Conservation (phyloP, 371 early-diverging fungal species). For the Rhizopus sp. region DNA sequence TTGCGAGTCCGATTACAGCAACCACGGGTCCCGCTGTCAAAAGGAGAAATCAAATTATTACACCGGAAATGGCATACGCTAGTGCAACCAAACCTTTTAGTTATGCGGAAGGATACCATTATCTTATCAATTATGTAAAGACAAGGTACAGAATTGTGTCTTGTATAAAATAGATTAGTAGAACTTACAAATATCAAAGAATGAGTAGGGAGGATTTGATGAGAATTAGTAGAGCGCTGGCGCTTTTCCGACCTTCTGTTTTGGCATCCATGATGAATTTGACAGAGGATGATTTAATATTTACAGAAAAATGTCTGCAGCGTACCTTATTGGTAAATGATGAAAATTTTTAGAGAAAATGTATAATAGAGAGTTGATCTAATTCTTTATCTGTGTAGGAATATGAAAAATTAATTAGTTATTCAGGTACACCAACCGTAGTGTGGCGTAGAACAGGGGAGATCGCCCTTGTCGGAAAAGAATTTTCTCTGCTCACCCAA, state of each 20-base stretch:
- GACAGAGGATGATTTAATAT: conserved; percentile 88
- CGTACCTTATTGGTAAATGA: conserved; percentile 21
- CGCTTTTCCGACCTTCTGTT: conserved; percentile 89
- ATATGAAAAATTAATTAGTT: conserved; percentile 86
- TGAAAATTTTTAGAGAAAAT: background rate
- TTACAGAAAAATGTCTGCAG: conserved; percentile 94
- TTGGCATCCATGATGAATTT: conserved; percentile 90
- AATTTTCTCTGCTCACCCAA: conserved; percentile 84
- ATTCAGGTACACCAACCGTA: conserved; percentile 90
- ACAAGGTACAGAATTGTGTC: conserved; percentile 52
- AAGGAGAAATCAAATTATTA: conserved; percentile 39
- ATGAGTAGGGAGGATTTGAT: conserved; percentile 88
- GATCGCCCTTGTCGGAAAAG: conserved; percentile 87
- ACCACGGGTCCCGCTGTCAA: conserved; percentile 25
- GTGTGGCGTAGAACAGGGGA: conserved; percentile 94
- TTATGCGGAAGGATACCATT: conserved; percentile 88
- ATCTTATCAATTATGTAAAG: conserved; percentile 72
- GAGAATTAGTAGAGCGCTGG: conserved; percentile 87
- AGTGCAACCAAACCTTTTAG: conserved; percentile 76
- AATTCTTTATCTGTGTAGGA: conserved; percentile 51
- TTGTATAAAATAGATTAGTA: background rate
- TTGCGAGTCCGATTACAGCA: conserved; percentile 37
- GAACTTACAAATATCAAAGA: conserved; percentile 33
- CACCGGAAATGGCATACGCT: conserved; percentile 46
- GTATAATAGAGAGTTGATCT: background rate